phyloP scores from a whole-genome alignment of 2,329 filamentous ascomycete genomes.

The Colletotrichum caudatum region DNA sequence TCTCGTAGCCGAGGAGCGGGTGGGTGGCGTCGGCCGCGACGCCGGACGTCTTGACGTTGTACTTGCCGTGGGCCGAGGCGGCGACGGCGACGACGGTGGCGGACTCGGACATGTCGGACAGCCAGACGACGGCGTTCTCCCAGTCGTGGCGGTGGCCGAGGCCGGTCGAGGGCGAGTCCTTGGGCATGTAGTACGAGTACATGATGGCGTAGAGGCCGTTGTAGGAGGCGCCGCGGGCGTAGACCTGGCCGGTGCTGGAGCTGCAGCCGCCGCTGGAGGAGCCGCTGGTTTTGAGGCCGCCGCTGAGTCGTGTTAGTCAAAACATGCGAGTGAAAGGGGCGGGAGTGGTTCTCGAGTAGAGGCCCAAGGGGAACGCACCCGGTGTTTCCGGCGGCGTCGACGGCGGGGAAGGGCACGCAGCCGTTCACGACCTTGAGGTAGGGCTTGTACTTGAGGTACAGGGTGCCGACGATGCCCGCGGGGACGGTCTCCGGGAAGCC shows the following conservation, averaged over 20 bases:
- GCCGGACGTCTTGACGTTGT: constrained; percentile 44
- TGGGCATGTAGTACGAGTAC: constrained; percentile 56
- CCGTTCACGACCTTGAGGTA: constrained; percentile 63
- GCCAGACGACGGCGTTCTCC: constrained; percentile 52
- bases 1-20: constrained; percentile 50
- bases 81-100: constrained; percentile 49
- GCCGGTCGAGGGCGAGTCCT: constrained; percentile 53
- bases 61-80: constrained; percentile 51
- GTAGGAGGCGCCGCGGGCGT: constrained; percentile 47
- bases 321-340: background rate
- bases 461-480: constrained; percentile 45
- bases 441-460: constrained; percentile 53
- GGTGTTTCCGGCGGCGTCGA: constrained; percentile 68
- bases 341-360: too few species aligned
- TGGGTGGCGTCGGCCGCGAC: constrained; percentile 46
- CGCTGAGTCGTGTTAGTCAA: constrained; percentile 44
- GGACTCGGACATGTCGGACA: constrained; percentile 45
- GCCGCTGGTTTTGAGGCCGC: constrained; percentile 48
- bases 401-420: constrained; percentile 73
- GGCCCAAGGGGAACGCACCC: constrained; percentile 54
- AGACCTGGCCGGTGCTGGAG: constrained; percentile 51
- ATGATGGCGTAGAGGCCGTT: constrained; percentile 49
- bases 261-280: constrained; percentile 46
- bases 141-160: constrained; percentile 54
- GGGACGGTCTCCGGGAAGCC: constrained; percentile 51